Evolutionary conservation across 2,329 filamentous ascomycete species (phyloP), one percentile per base, ranked within the genome.

Genomic region (Ceratocystis albifundus): DNA sequence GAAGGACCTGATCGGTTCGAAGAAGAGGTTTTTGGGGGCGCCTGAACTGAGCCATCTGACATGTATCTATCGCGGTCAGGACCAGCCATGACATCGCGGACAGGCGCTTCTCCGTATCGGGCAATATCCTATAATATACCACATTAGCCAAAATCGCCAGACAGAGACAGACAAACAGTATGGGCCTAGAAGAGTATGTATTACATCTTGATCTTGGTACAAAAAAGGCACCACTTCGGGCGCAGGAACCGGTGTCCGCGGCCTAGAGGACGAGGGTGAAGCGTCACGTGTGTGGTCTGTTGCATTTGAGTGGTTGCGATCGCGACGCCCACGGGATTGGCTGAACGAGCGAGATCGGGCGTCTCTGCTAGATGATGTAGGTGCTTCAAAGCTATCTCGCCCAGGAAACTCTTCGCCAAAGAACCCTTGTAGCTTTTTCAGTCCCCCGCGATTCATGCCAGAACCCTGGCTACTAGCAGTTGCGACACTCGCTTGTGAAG

Each of bases 181-280:
- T 36, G n/a, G 12, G 36, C 10, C 45, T 50, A 53, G 48, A 65
- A 41, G 36, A 66, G 69, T 81, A 85, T 79, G 69, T 81, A 85
- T 79, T 75, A 89, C 87, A 78, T 89, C 84, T 70, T 83, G 83
- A 74, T 94, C 90, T 76, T 97, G 94, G 74, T 94, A 97, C 69
- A 96, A 82, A 82, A 96, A 99, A n/a, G 94, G 94, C 48, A 96
- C 94, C 67, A 99, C 91, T 76, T 97, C 93, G 72, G 90, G 94
- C 12, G 89, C 90, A 53, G 89, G 89, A 64, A 91, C 81, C 12
- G 92, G 91, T n/a, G 90, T 96, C 71, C 88, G 83, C 61, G 92
- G 90, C 70, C 90, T 82, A 32, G 88, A 91, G 41, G 84, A 85
- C 64, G 84, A 82, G 50, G 90, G 90, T 65, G 92, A 95, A 59